Evolutionary conservation across 371 early-diverging fungal genomes (phyloP), one percentile per base, ranked within the genome.

Genomic region (Actinomortierella ambigua): DNA sequence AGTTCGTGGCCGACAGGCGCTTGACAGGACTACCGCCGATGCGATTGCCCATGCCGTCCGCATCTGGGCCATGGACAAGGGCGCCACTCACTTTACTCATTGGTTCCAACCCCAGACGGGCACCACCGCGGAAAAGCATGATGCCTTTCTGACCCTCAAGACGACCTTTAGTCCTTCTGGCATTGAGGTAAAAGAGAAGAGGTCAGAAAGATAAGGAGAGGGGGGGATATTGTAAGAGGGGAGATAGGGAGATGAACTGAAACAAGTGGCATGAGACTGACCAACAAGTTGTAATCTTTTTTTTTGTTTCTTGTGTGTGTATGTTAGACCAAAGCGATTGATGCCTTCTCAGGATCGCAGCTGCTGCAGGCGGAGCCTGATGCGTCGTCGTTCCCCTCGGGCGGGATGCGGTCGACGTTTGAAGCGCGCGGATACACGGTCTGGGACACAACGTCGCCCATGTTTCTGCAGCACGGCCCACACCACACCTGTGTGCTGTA

Each of bases 91-190:
- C 83, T 98, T 95, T 77, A 96, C 97, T 42, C 98, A 98, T 82
- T 97, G 96, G 96, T 98, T 98, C 89, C 98, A 98, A 81, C 98
- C 97, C 57, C 92, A 94, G 84, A 98, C 96, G 11, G 97, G 93
- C 60, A 82, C 93, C 50, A 97, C 97, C 47, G 97, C 98, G 57
- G 97, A 96, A 82, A 97, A 98, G 87, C 96, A 95, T 81, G 96
- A 95, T 83, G 85, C 90, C 46, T 96, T 96, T 85, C 80, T 94
- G 75, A 86, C 89, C 29, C 78, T 96, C 44, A 90, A 90, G 70
- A 81, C 83, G 50, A 77, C 59, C 56, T 87, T 86, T 58, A 81
- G 80, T 54, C 79, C 84, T 63, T 89, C 89, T 34, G 82, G 89
- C 62, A 93, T 92, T 76, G 89, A 92, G 82, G 83, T 84, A 68